A percentile compares a stretch with the other conserved stretches of the same genome.
Conservation (phyloP, 768 basidiomycete species). For the Suillus variegatus region DNA sequence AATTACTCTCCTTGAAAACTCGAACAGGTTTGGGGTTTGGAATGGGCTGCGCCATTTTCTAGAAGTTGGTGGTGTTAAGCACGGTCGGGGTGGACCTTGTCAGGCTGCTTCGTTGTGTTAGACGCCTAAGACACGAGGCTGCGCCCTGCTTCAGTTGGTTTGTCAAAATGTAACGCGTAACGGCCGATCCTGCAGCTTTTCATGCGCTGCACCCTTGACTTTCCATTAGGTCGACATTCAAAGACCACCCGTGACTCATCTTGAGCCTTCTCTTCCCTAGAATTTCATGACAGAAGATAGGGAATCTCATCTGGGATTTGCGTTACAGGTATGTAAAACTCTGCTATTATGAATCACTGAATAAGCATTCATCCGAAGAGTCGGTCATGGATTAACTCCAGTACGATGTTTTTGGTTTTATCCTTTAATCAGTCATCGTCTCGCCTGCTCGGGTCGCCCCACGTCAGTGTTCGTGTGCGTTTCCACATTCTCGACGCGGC, state of each 20-base stretch:
- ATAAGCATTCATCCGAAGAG: not conserved
- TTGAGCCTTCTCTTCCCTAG: not conserved
- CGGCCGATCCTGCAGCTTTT: too few relatives aligned
- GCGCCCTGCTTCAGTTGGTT: not conserved
- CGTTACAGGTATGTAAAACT: not conserved
- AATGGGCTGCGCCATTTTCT: not conserved
- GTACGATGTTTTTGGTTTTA: not conserved
- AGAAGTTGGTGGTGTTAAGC: not conserved
- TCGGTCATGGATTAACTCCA: not conserved
- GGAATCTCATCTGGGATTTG: not conserved
- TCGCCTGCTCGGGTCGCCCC: not conserved
- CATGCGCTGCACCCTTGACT: not conserved
- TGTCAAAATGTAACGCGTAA: too few relatives aligned
- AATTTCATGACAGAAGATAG: not conserved
- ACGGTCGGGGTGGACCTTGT: not conserved
- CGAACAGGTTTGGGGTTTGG: not conserved
- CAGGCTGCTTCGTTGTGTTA: not conserved
- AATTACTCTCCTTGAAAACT: not conserved
- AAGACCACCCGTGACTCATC: not conserved
- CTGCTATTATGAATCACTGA: not conserved
- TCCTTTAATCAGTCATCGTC: not conserved
- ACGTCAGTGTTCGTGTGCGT: not conserved
- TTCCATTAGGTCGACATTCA: not conserved
- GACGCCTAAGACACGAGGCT: not conserved
- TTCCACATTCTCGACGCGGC: not conserved